phyloP scores from a whole-genome alignment of 805 yeast genomes.

The Candida oleophila region DNA sequence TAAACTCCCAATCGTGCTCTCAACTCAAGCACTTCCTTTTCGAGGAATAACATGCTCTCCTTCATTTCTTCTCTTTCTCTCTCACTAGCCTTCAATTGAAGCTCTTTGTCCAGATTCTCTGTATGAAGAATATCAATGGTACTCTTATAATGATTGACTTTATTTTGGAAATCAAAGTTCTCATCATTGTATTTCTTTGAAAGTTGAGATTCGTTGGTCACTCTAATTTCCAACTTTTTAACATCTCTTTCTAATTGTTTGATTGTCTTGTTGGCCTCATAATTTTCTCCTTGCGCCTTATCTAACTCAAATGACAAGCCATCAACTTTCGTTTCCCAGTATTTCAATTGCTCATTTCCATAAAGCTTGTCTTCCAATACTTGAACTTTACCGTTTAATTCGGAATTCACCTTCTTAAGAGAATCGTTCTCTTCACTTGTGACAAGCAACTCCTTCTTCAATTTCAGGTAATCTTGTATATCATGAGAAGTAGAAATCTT shows the following conservation, averaged over 20 bases:
- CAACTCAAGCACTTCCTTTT: conserved; percentile 60
- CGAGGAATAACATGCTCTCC: conserved; percentile 51
- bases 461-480: conserved; percentile 31
- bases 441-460: conserved; percentile 53
- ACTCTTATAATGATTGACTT: conserved; percentile 41
- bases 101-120: conserved; percentile 42
- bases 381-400: conserved; percentile 45
- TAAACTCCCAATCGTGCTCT: conserved; percentile 34
- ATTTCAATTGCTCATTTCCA: conserved; percentile 52
- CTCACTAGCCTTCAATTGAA: conserved; percentile 45
- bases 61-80: conserved; percentile 57
- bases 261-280: conserved; percentile 51
- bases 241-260: conserved; percentile 52
- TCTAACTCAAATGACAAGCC: conserved; percentile 53
- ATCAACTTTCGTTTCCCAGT: conserved; percentile 58
- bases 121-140: conserved; percentile 38
- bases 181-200: conserved; percentile 58
- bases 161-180: conserved; percentile 52
- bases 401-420: conserved; percentile 52
- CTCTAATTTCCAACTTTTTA: conserved; percentile 51
- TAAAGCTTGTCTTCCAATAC: conserved; percentile 48
- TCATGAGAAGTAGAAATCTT: conserved; percentile 26
- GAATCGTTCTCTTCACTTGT: conserved; percentile 68
- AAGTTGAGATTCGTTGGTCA: conserved; percentile 50
- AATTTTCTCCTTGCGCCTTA: conserved; percentile 44